phyloP scores from a whole-genome alignment of 768 basidiomycete genomes.

The Termitomyces eurrhizus region DNA sequence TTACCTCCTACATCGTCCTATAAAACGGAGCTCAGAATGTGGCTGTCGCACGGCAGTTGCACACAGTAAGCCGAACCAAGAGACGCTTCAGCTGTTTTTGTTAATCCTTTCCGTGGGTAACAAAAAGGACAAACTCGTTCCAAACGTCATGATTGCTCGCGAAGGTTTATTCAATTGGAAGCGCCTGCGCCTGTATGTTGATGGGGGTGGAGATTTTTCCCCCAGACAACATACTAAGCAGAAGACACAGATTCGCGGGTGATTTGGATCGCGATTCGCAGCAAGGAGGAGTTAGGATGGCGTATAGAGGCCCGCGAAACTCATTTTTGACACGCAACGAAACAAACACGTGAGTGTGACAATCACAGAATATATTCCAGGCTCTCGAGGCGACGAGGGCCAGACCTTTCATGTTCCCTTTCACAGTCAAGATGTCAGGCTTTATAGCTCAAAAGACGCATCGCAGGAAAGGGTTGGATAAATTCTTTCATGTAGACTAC shows the following conservation, averaged over 20 bases:
- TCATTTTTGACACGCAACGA: not conserved
- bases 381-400: too few species aligned
- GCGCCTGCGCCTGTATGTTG: not conserved
- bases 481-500: not conserved
- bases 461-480: not conserved
- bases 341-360: slow-evolving; percentile 6
- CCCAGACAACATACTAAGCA: not conserved
- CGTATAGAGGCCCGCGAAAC: too few species aligned
- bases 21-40: not conserved
- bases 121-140: slow-evolving; percentile 9
- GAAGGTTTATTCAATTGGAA: not conserved
- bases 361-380: not conserved
- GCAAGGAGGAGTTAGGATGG: not conserved
- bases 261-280: slow-evolving; percentile 6
- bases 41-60: not conserved
- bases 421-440: not conserved
- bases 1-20: not conserved
- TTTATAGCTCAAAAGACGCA: not conserved
- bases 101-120: slow-evolving; percentile 9
- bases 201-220: not conserved
- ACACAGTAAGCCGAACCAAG: slow-evolving; percentile 1
- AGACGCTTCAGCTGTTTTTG: slow-evolving; percentile 9
- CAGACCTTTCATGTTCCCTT: not conserved
- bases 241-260: slow-evolving; percentile 4
- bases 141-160: slow-evolving; percentile 7